Conservation (phyloP, 2,329 filamentous ascomycete genomes). For the Colletotrichum sp. region DNA sequence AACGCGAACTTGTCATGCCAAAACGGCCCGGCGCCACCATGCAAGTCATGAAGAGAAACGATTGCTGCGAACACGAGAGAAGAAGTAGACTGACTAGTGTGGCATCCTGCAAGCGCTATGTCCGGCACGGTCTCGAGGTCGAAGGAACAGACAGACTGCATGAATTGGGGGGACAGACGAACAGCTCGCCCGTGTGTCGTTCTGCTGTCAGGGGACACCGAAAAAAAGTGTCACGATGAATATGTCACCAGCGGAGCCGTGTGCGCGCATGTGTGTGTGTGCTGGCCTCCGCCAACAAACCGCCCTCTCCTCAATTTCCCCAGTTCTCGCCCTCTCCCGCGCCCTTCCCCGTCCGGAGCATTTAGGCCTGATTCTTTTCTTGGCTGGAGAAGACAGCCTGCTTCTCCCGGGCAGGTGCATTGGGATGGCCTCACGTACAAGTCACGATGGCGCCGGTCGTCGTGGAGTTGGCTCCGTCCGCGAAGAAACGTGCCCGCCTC, state of each 20-base stretch:
- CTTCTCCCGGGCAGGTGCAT: not conserved
- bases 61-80: not conserved
- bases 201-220: not conserved
- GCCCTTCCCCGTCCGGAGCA: not conserved
- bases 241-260: slow-evolving; percentile 3
- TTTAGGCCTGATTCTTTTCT: not conserved
- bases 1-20: not conserved
- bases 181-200: not conserved
- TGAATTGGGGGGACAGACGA: not conserved
- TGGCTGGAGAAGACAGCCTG: not conserved
- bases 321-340: not conserved
- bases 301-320: not conserved
- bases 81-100: not conserved
- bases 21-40: not conserved
- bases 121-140: not conserved
- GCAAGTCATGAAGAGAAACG: not conserved
- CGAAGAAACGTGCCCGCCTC: not conserved
- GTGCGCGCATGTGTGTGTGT: not conserved
- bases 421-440: not conserved
- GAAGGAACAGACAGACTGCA: not conserved
- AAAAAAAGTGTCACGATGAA: not conserved
- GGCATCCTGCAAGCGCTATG: not conserved
- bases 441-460: not conserved
- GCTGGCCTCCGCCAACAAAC: not conserved
- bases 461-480: not conserved